A percentile compares a stretch with the other conserved stretches of the same genome.
These are phyloP conservation scores for Galeopsis tetrahit DNA, from an alignment of 257 asterid species.

Conservation along the genomic window DNA sequence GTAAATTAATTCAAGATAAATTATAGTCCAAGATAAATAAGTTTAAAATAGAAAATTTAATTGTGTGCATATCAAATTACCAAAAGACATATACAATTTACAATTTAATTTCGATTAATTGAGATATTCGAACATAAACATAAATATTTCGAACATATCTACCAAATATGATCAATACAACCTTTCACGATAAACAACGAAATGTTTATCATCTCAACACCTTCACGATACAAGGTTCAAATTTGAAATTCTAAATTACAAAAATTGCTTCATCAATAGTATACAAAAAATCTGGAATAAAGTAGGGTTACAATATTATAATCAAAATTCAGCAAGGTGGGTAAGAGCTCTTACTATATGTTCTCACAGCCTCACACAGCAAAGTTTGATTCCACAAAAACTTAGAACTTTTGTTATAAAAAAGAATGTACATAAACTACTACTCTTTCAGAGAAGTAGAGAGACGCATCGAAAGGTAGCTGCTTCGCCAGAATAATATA, in stretches of 20 bases:
- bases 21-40: too few relatives aligned
- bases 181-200: background rate
- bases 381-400: conserved; percentile 39
- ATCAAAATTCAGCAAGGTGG: conserved; percentile 9
- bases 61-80: too few relatives aligned
- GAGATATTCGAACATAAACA: too few relatives aligned
- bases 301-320: conserved; percentile 38
- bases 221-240: background rate
- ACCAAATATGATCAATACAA: background rate
- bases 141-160: too few relatives aligned
- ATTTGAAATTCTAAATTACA: conserved; percentile 24
- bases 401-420: conserved; percentile 34
- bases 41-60: too few relatives aligned
- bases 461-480: conserved; percentile 29
- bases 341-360: conserved; percentile 34
- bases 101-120: too few relatives aligned
- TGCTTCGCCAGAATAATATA: conserved; percentile 30
- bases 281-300: conserved; percentile 20
- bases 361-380: conserved; percentile 37
- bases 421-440: conserved; percentile 59
- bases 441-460: conserved; percentile 34
- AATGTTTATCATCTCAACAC: background rate
- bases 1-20: too few relatives aligned
- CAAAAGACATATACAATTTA: too few relatives aligned
- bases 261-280: conserved; percentile 28